Evolutionary conservation across 179 eudicot species (phyloP).

Genomic region (Corrigiola litoralis): DNA sequence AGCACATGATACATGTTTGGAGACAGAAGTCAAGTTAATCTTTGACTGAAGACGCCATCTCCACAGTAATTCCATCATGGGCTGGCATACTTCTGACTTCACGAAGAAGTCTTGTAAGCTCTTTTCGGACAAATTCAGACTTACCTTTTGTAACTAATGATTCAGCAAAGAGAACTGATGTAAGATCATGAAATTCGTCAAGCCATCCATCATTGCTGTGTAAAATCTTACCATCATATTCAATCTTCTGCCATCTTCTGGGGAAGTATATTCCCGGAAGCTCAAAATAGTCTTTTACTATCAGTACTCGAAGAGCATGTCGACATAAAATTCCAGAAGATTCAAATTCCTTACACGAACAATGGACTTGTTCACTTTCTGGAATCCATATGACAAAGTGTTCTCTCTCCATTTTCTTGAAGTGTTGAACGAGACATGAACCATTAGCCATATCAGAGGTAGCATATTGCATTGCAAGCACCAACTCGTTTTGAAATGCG

Average conservation of each 20-base stretch:
- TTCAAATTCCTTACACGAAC: slow-evolving; percentile 61
- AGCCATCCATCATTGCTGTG: slow-evolving; percentile 36
- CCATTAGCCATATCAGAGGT: slow-evolving; percentile 52
- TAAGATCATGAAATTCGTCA: slow-evolving; percentile 43
- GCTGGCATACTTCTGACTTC: slow-evolving; percentile 42
- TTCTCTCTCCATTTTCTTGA: slow-evolving; percentile 48
- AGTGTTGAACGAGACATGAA: slow-evolving; percentile 53
- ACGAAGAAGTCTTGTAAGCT: slow-evolving; percentile 31
- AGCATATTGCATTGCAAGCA: slow-evolving; percentile 53
- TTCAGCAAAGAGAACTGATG: slow-evolving; percentile 37
- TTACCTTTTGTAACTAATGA: slow-evolving; percentile 37
- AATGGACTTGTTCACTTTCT: slow-evolving; percentile 51
- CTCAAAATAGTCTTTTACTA: slow-evolving; percentile 52
- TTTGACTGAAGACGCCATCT: no score
- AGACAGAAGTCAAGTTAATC: no score
- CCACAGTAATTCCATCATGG: slow-evolving; percentile 23
- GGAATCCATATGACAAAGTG: slow-evolving; percentile 45
- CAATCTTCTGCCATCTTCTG: slow-evolving; percentile 41
- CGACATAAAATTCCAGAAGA: slow-evolving; percentile 54
- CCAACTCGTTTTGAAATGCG: slow-evolving; percentile 39
- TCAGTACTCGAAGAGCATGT: slow-evolving; percentile 49
- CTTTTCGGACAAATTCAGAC: slow-evolving; percentile 34
- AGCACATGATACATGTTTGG: no score
- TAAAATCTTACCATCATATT: slow-evolving; percentile 23
- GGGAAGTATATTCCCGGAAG: slow-evolving; percentile 44